Conservation (phyloP, 192 early-diverging fungal genomes). For the Coemansia sp. region DNA sequence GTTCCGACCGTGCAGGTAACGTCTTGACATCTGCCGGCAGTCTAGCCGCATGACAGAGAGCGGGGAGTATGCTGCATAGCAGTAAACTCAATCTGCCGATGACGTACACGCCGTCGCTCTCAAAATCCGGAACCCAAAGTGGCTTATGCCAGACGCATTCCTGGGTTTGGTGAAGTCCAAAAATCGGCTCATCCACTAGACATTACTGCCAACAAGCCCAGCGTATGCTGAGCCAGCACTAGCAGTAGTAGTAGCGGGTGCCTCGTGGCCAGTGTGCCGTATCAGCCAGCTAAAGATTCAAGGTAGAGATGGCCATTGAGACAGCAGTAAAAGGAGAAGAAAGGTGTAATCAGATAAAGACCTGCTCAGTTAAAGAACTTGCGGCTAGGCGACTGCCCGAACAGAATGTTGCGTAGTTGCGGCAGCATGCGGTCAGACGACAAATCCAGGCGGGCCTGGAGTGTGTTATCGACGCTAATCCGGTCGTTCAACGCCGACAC, state of each 20-base stretch:
- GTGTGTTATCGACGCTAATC: constrained; percentile 85
- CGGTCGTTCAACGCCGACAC: constrained; percentile 72
- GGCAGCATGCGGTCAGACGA: constrained; percentile 88
- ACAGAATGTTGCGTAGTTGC: constrained; percentile 84
- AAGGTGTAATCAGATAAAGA: neutral
- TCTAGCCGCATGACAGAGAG: neutral
- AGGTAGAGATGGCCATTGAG: neutral
- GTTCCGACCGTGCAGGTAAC: neutral
- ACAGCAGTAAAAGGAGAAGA: neutral
- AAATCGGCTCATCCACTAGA: neutral
- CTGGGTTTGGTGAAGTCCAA: neutral
- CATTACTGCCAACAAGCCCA: neutral
- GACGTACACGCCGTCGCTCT: neutral
- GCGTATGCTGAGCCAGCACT: neutral
- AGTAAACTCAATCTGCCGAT: neutral
- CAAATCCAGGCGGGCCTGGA: constrained; percentile 85
- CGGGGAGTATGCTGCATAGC: neutral
- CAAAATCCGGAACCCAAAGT: neutral
- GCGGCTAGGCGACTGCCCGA: constrained; percentile 87
- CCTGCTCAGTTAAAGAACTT: constrained; percentile 71
- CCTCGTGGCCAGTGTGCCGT: neutral
- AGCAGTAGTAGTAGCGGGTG: neutral
- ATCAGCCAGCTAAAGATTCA: neutral
- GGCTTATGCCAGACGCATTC: neutral
- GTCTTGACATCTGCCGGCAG: neutral